These are phyloP conservation scores for Pseudozyma tsukubaensis DNA, from an alignment of 1,284 basidiomycete species.

Conservation along the genomic window DNA sequence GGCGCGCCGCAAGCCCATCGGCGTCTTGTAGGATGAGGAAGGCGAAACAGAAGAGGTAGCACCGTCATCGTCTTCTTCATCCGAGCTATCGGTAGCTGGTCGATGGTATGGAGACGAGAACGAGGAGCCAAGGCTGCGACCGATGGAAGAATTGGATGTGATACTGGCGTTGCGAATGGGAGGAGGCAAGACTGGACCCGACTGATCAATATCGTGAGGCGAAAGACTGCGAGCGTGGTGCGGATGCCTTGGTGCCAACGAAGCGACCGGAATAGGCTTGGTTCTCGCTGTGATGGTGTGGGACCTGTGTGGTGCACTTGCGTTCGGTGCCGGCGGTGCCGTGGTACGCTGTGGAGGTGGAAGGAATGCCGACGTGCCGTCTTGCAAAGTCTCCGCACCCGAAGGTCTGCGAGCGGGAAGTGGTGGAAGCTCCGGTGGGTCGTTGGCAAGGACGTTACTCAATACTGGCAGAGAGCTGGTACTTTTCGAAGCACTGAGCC, in stretches of 20 bases:
- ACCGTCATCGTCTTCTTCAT: constrained; percentile 39
- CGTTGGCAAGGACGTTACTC: constrained; percentile 2
- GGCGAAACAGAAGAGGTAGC: constrained; percentile 20
- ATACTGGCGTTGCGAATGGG: constrained; percentile 20
- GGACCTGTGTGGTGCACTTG: constrained; percentile 15
- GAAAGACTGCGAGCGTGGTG: constrained; percentile 18
- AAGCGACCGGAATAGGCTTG: constrained; percentile 25
- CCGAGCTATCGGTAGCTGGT: constrained; percentile 36
- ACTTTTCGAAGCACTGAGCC: constrained; percentile 40
- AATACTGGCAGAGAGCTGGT: constrained; percentile 29
- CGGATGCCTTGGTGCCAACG: constrained; percentile 9
- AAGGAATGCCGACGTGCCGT: constrained; percentile 17
- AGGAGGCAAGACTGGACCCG: constrained; percentile 22
- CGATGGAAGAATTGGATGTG: constrained; percentile 5
- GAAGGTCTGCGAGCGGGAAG: constrained; percentile 23
- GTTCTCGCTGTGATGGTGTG: constrained; percentile 34
- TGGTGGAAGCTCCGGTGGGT: constrained; percentile 11
- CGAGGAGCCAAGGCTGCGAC: constrained; percentile 31
- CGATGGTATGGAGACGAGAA: constrained; percentile 3
- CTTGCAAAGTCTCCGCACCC: constrained; percentile 11
- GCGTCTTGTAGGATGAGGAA: constrained; percentile 29
- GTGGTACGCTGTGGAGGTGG: constrained; percentile 38
- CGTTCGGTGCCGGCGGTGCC: not conserved
- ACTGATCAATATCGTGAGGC: constrained; percentile 19
- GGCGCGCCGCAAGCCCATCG: constrained; percentile 26